These are phyloP conservation scores for Moricandia arvensis DNA, from an alignment of 345 rosid species.

Conservation along the genomic window DNA sequence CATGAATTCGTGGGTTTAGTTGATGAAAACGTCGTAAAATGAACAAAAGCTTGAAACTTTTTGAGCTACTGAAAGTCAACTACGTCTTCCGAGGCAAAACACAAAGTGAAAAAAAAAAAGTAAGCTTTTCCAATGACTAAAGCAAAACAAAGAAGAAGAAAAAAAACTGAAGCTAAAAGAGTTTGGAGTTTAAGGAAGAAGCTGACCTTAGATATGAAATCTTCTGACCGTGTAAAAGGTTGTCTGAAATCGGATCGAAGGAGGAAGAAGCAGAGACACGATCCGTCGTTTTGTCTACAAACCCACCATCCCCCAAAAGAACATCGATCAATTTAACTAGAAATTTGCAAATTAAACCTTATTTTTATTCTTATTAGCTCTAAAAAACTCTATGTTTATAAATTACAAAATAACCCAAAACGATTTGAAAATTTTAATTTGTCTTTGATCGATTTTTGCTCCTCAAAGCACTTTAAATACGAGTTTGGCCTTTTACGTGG, in stretches of 20 bases:
- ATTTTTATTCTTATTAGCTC: neutral
- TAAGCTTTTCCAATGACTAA: conserved; percentile 22
- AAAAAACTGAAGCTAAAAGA: neutral
- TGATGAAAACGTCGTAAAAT: no score
- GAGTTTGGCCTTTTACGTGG: no score
- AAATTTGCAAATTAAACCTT: neutral
- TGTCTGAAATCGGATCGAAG: neutral
- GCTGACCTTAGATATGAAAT: neutral
- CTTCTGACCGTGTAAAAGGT: neutral
- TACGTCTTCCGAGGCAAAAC: conserved; percentile 20
- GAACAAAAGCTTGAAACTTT: conserved; percentile 9
- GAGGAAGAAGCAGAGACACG: neutral
- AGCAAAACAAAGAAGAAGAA: neutral
- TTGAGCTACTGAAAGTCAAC: conserved; percentile 31
- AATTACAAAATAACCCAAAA: neutral
- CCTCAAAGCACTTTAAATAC: no score
- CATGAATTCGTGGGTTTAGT: neutral
- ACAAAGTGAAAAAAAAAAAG: neutral
- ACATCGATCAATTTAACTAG: neutral
- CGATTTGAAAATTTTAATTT: neutral
- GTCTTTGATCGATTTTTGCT: neutral
- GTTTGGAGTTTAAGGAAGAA: neutral
- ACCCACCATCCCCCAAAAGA: neutral
- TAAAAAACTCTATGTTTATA: neutral
- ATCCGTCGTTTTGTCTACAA: neutral